phyloP scores from a whole-genome alignment of 2,329 filamentous ascomycete genomes.

The Monosporascus sp. region DNA sequence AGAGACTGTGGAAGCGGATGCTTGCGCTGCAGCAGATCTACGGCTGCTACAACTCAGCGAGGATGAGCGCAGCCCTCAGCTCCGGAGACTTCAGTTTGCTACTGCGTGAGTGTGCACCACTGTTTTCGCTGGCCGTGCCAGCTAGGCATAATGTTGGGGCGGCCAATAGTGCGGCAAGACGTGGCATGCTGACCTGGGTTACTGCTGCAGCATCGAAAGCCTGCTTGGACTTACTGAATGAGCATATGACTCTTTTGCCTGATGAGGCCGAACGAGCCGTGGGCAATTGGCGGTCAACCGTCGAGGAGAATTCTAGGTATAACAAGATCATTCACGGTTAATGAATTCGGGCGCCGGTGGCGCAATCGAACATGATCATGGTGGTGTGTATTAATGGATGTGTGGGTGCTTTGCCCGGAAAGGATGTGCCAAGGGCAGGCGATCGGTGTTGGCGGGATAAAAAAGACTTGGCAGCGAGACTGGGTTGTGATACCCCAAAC shows the following conservation, averaged over 20 bases:
- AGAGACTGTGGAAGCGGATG: slow-evolving; percentile 43
- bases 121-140: not conserved
- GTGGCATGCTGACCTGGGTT: slow-evolving; percentile 3
- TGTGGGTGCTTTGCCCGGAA: not conserved
- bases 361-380: not conserved
- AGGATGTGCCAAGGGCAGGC: not conserved
- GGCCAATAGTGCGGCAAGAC: not conserved
- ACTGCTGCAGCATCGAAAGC: slow-evolving; percentile 23
- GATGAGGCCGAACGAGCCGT: slow-evolving; percentile 17
- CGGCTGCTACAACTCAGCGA: slow-evolving; percentile 43
- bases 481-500: slow-evolving; percentile 23
- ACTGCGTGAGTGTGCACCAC: slow-evolving; percentile 36
- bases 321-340: slow-evolving; percentile 2
- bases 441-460: not conserved
- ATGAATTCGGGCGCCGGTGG: not conserved
- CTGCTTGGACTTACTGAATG: slow-evolving; percentile 26
- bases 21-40: slow-evolving; percentile 40
- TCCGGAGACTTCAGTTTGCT: slow-evolving; percentile 34
- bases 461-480: slow-evolving; percentile 9
- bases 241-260: slow-evolving; percentile 24
- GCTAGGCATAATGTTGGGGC: too few relatives aligned
- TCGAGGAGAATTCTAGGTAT: not conserved
- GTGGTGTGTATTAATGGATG: not conserved
- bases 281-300: slow-evolving; percentile 10
- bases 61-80: slow-evolving; percentile 41